Evolutionary conservation across 208 protist genomes (phyloP).

Genomic region (Leishmania major): DNA sequence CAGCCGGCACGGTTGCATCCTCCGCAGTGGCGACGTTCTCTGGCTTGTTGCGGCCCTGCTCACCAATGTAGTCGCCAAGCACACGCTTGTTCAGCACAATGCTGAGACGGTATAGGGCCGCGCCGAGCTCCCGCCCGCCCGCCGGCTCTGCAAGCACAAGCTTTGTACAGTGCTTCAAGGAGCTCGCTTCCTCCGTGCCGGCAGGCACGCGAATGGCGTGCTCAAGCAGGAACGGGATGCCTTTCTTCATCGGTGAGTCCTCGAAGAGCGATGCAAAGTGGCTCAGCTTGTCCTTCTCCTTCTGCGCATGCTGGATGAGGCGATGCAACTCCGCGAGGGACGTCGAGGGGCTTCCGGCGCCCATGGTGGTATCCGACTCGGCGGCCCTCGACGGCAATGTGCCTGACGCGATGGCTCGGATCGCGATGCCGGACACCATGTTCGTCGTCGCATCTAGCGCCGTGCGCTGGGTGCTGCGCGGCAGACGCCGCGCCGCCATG

Average conservation of each 20-base stretch:
- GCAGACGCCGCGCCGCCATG: constrained; percentile 9
- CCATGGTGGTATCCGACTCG: constrained; percentile 1
- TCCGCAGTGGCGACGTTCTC: neutral
- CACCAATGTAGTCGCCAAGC: constrained; percentile 89
- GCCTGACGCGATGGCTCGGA: constrained; percentile 20
- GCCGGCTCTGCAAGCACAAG: constrained; percentile 71
- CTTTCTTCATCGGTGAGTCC: constrained; percentile 70
- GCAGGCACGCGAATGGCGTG: constrained; percentile 49
- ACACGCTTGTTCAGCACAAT: constrained; percentile 82
- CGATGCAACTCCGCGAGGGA: neutral
- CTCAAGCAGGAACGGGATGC: constrained; percentile 77
- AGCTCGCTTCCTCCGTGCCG: constrained; percentile 19
- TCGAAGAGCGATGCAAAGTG: constrained; percentile 72
- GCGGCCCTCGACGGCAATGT: neutral
- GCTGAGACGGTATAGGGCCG: constrained; percentile 76
- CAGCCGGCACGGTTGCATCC: constrained; percentile 18
- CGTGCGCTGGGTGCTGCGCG: constrained; percentile 26
- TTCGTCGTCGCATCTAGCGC: constrained; percentile 35
- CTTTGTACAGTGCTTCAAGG: constrained; percentile 32
- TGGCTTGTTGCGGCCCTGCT: constrained; percentile 65
- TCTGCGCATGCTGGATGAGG: constrained; percentile 22
- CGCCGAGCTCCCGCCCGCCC: constrained; percentile 78
- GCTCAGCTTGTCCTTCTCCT: constrained; percentile 63
- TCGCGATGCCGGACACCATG: constrained; percentile 39
- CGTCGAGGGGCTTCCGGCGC: neutral